Conservation (phyloP, 768 basidiomycete genomes). For the Suillus plorans region DNA sequence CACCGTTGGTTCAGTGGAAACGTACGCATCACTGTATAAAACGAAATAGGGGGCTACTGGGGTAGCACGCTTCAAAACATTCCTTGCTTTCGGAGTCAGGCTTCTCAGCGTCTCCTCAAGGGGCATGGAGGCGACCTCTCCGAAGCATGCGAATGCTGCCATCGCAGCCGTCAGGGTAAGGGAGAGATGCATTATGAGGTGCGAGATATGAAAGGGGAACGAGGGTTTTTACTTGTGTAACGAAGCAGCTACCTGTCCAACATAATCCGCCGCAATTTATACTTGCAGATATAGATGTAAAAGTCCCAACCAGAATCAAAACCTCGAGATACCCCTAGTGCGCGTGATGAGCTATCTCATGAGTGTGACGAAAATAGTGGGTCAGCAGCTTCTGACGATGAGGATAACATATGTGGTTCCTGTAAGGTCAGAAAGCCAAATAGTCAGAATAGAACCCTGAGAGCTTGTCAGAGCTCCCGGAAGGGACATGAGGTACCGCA, state of each 20-base stretch:
- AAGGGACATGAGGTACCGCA: neutral
- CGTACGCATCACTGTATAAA: constrained; percentile 41
- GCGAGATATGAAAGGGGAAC: neutral
- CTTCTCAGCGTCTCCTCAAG: constrained; percentile 22
- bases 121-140: constrained; percentile 14
- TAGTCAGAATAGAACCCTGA: constrained; percentile 1
- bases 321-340: no score
- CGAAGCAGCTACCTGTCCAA: neutral
- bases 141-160: constrained; percentile 10
- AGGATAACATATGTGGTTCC: neutral
- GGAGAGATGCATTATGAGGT: constrained; percentile 16
- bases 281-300: constrained; percentile 5
- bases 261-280: constrained; percentile 17
- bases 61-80: constrained; percentile 24
- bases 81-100: constrained; percentile 22
- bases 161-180: constrained; percentile 7
- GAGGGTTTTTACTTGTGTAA: neutral
- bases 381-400: neutral
- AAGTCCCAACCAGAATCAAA: neutral
- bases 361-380: neutral
- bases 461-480: neutral
- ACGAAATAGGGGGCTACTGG: constrained; percentile 52
- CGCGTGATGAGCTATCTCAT: neutral
- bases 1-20: constrained; percentile 43
- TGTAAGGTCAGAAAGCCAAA: neutral